Evolutionary conservation across 1,139 yeast species (phyloP), one percentile per base, ranked within the genome.

Genomic region (Pichia kudriavzevii): DNA sequence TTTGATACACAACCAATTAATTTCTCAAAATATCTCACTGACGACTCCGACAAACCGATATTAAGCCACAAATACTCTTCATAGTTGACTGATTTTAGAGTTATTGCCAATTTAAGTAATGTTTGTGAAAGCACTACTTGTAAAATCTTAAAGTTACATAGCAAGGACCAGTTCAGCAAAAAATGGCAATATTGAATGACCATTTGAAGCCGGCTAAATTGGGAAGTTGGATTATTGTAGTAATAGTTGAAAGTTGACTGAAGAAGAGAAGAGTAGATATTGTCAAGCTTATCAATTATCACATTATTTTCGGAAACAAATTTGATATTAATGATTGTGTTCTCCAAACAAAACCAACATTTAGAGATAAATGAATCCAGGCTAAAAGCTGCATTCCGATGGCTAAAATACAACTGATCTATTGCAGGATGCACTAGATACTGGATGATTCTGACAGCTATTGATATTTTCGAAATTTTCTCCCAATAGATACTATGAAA

Each of bases 321-420:
- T 16, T 46, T 45, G 10, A 50, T 41, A 35, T 53, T 53, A 11
- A 51, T 40, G 1, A 48, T 49, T 4, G 47, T 41, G 25, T 53
- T 52, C 22, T 51, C 52, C 27, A 55, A 31, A 29, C 59, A 55
- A 34, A 55, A 52, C 59, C 59, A 55, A 3, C 46, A 35, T 31
- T 55, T 44, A n/a, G 46, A 42, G 2, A 54, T 43, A 11, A 45
- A 38, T 18, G 48, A 48, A 23, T 55, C 56, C 2, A 54, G 18
- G 5, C 40, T 30, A 16, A 45, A 42, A 2, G 46, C 37, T 4
- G 43, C 38, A 19, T 47, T 48, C 2, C 43, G 32, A 15, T 48
- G 46, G 4, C 45, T 28, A 28, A 46, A 39, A 19, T 48, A 45
- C 2, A 40, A 24, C 4, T 43, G 35, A 10, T 32, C 31, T 7